Base-by-base conservation (phyloP, 768 basidiomycete species). In the Tricholomella constricta region DNA sequence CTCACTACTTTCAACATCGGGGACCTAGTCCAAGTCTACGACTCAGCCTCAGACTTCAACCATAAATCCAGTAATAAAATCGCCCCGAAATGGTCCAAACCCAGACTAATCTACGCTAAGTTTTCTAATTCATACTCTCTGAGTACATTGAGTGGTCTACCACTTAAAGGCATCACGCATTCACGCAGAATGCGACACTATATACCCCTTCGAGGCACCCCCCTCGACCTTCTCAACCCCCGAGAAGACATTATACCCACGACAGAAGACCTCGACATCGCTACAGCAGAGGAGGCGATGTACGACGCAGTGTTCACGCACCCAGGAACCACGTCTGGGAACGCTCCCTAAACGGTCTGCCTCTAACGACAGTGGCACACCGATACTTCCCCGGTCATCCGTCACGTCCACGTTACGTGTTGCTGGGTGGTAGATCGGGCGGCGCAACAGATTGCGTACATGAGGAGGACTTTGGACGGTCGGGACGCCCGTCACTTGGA, bases 41-140 rank as follows among this genome's bases (percentile, higher is more conserved):
- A 50, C 29, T 50, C 40, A 11, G 40, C 48, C 5, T 50, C 31
- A 5, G 31, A 50, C 36, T 42, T 31, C 31, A 42, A 50, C 17
- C 40, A 50, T 23, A 41, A 50, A 42, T 2, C 48, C 6, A 34
- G 41, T 12, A 50, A 50, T 25, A 50, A 50, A 42, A 41, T 50
- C 10, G 31, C 38, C 9, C 40, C 31, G 6, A 50, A 50, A 20
- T 42, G 29, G 48, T 50, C 48, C 20, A 50, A 50, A 50, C 40
- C 40, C 29, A 15, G 31, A 20, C 10, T 50, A 42, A 50, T 50
- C 12, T 41, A 41, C n/a, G 48, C 38, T 41, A 50, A 50, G 48
- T 50, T 42, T 42, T 41, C 40, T 25, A 50, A 42, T 34, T 50
- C 48, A 17, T 50, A 26, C 19, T 50, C 40, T 5, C 31, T 50